Percentiles rank a stretch among this genome's conserved stretches.
Evolutionary conservation across 2,329 filamentous ascomycete species (phyloP).

Genomic region (Moelleriella libera): DNA sequence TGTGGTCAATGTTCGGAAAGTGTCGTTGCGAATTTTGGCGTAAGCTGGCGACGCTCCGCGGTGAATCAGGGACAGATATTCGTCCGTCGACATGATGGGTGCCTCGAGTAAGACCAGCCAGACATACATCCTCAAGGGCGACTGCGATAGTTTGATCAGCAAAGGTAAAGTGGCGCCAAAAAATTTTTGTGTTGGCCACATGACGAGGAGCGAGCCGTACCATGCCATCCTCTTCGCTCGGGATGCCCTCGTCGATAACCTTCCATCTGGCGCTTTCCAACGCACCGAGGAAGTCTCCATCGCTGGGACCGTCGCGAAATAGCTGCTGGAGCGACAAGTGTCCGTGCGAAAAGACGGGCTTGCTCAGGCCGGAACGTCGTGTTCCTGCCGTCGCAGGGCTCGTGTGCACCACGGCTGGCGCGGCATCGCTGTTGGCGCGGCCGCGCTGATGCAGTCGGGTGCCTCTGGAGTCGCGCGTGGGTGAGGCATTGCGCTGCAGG

Average conservation of each 20-base stretch:
- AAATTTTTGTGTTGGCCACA: not conserved
- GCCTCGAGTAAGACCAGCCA: slow-evolving; percentile 92
- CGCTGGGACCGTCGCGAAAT: slow-evolving; percentile 65
- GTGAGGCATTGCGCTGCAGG: slow-evolving; percentile 22
- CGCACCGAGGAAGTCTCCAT: slow-evolving; percentile 51
- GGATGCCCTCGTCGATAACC: slow-evolving; percentile 62
- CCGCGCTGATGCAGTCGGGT: slow-evolving; percentile 37
- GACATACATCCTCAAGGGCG: slow-evolving; percentile 81
- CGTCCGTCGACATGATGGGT: slow-evolving; percentile 69
- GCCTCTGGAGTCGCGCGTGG: slow-evolving; percentile 12
- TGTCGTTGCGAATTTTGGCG: slow-evolving; percentile 96
- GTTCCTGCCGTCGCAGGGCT: slow-evolving; percentile 16
- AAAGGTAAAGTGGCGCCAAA: not conserved
- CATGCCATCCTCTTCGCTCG: slow-evolving; percentile 70
- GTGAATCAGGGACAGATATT: slow-evolving; percentile 81
- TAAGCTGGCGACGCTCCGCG: slow-evolving; percentile 90
- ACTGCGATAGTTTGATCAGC: slow-evolving; percentile 35
- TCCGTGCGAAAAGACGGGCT: slow-evolving; percentile 34
- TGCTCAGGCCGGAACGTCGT: slow-evolving; percentile 25
- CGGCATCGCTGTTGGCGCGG: slow-evolving; percentile 62
- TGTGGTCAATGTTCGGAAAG: slow-evolving; percentile 89
- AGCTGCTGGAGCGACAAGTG: slow-evolving; percentile 56
- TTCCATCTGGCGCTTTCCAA: slow-evolving; percentile 60
- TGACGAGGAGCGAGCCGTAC: slow-evolving; percentile 25
- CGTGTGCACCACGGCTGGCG: slow-evolving; percentile 23